phyloP scores from a whole-genome alignment of 352 stramenopile genomes.

The Globisporangium nagaii region DNA sequence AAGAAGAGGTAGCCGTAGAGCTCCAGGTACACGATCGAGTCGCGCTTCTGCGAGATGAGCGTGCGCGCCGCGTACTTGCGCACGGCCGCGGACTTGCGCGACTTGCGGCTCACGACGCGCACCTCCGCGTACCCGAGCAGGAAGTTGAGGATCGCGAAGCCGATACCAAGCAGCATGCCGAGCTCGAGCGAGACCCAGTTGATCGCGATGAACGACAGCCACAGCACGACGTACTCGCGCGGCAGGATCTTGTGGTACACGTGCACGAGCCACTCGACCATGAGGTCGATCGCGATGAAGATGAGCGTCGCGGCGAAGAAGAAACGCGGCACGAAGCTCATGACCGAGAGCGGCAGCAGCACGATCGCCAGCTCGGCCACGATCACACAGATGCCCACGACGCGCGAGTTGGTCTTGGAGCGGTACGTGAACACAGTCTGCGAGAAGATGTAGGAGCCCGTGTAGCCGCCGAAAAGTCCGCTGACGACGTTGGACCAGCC shows the following conservation, averaged over 20 bases:
- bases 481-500: constrained; percentile 96
- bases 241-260: constrained; percentile 78
- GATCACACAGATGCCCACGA: constrained; percentile 90
- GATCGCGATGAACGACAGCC: constrained; percentile 93
- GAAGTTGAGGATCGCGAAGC: constrained; percentile 85
- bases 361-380: constrained; percentile 84
- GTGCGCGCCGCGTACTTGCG: constrained; percentile 64
- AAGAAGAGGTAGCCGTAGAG: constrained; percentile 86
- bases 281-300: constrained; percentile 96
- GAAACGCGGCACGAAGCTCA: constrained; percentile 94
- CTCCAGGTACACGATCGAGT: constrained; percentile 75
- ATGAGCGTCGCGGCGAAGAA: constrained; percentile 97
- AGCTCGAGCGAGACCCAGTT: constrained; percentile 94
- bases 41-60: constrained; percentile 53
- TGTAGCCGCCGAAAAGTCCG: constrained; percentile 95
- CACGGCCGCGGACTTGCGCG: constrained; percentile 51
- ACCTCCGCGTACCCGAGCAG: constrained; percentile 74
- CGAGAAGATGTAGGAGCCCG: constrained; percentile 98
- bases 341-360: constrained; percentile 90
- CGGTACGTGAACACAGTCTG: constrained; percentile 98
- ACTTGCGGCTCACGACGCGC: constrained; percentile 59
- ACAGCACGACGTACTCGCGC: constrained; percentile 91
- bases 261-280: constrained; percentile 95
- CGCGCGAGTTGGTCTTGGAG: constrained; percentile 85
- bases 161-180: constrained; percentile 92